Percentiles rank a stretch among this genome's conserved stretches.
Evolutionary conservation across 257 asterid genomes (phyloP).

Genomic region (Solanum chmielewskii): DNA sequence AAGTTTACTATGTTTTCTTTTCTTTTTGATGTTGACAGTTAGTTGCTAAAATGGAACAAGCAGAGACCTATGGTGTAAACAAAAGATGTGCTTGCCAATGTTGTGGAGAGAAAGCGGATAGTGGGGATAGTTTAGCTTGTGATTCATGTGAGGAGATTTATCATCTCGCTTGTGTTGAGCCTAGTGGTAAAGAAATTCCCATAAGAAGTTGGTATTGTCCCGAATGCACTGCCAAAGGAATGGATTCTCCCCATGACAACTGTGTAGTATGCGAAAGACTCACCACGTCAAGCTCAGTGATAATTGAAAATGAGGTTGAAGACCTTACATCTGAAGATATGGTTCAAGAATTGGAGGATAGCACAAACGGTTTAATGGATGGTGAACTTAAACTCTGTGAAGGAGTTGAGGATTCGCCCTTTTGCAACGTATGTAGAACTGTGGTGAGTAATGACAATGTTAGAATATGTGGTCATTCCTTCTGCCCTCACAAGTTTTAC

Average conservation of each 20-base stretch:
- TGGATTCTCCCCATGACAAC: conserved; percentile 56
- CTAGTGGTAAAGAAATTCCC: conserved; percentile 54
- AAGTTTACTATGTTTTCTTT: background rate
- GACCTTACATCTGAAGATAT: conserved; percentile 14
- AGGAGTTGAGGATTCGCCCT: conserved; percentile 6
- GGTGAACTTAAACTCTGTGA: conserved; percentile 8
- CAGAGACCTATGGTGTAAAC: conserved; percentile 18
- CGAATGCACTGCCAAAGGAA: conserved; percentile 50
- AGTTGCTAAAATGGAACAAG: conserved; percentile 29
- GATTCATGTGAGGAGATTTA: conserved; percentile 88
- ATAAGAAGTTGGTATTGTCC: conserved; percentile 71
- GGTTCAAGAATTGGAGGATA: conserved; percentile 41
- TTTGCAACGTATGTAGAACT: conserved; percentile 56
- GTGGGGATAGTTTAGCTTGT: conserved; percentile 58
- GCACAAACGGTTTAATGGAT: conserved; percentile 32
- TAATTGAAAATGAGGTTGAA: conserved; percentile 21
- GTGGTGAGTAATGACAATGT: conserved; percentile 34
- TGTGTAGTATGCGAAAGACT: conserved; percentile 74
- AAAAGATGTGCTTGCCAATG: conserved; percentile 41
- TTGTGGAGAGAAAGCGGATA: conserved; percentile 63
- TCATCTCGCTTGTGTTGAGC: conserved; percentile 72
- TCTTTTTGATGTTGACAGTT: background rate
- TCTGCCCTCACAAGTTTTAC: conserved; percentile 75
- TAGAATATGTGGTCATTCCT: conserved; percentile 56
- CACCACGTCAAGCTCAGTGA: conserved; percentile 14